Base-by-base conservation (phyloP, 2,329 filamentous ascomycete genomes). In the Epichloe gansuensis region DNA sequence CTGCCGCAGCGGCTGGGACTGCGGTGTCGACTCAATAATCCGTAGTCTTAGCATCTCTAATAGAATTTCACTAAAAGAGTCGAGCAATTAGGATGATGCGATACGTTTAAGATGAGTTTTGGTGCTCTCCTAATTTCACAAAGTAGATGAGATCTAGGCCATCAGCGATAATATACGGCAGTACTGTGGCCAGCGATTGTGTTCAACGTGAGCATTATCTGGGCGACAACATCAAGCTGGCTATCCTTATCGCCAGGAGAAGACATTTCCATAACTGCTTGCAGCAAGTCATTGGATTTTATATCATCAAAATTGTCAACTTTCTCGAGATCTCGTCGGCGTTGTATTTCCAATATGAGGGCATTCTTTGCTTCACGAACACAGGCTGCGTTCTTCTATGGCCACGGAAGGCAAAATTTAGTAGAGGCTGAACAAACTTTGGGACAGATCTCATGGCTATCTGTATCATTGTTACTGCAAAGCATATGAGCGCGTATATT, bases 131-230 rank as follows among this genome's bases (percentile, higher is more conserved):
- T 17, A 17, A 17, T 17, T 17, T 17, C 17, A 17, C 17, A 17
- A 17, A 17, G 17, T 17, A 17, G 17, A 17, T 17, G 17, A 17
- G 17, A 17, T 17, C 17, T 17, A 17, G 17, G 17, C 17, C 17
- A 17, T 17, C 17, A 17, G 17, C 2, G 17, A 17, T 17, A 17
- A 17, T 17, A 17, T 17, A 17, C 55, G 5, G 55, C 52, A 12
- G 50, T 52, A 31, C 55, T 56, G 52, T 56, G 55, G 8, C 55
- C 55, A 2, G 55, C 39, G 5, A 56, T 46, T 13, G 50, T 28
- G 3, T 50, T 52, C 23, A 56, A 39, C 17, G 48, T 38, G 0
- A 56, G 47, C 12, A 52, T 49, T 21, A 48, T 48, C 3, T 54
- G 31, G 7, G 55, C 55, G 15, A 54, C 8, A 25, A 50, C 31